These are phyloP conservation scores for Escallonia rubra DNA, from an alignment of 129 eudicot species.

Conservation along the genomic window DNA sequence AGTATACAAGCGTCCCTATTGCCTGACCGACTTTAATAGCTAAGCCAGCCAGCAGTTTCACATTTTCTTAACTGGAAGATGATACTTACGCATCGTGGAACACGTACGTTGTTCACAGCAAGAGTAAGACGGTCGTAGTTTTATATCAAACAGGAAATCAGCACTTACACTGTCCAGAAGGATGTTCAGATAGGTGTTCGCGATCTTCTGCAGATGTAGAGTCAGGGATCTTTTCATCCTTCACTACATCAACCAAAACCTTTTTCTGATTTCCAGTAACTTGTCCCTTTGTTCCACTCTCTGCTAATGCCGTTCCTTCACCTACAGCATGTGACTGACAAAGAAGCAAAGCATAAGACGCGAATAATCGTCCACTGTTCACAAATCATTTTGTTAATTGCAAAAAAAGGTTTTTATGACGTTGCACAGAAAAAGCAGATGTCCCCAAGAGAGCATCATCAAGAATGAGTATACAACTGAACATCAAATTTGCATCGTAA, in stretches of 20 bases:
- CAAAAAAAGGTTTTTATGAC: neutral
- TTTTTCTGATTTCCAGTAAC: slow-evolving; percentile 2
- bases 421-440: neutral
- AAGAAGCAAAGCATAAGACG: slow-evolving; percentile 4
- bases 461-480: neutral
- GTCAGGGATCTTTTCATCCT: slow-evolving; percentile 14
- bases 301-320: slow-evolving; percentile 19
- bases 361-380: neutral
- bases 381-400: neutral
- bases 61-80: neutral
- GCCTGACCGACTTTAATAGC: too few species aligned
- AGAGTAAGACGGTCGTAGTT: neutral
- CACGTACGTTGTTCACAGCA: neutral
- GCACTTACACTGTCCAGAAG: slow-evolving; percentile 22
- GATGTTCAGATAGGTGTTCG: slow-evolving; percentile 11
- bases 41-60: too few species aligned
- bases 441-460: neutral
- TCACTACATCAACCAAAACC: slow-evolving; percentile 15
- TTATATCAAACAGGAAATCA: neutral
- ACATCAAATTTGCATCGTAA: neutral
- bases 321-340: slow-evolving; percentile 25
- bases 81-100: neutral
- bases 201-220: slow-evolving; percentile 5
- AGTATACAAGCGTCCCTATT: too few species aligned
- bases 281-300: slow-evolving; percentile 4